phyloP scores from a whole-genome alignment of 2,329 filamentous ascomycete species.

The Paecilomyces variotii region DNA sequence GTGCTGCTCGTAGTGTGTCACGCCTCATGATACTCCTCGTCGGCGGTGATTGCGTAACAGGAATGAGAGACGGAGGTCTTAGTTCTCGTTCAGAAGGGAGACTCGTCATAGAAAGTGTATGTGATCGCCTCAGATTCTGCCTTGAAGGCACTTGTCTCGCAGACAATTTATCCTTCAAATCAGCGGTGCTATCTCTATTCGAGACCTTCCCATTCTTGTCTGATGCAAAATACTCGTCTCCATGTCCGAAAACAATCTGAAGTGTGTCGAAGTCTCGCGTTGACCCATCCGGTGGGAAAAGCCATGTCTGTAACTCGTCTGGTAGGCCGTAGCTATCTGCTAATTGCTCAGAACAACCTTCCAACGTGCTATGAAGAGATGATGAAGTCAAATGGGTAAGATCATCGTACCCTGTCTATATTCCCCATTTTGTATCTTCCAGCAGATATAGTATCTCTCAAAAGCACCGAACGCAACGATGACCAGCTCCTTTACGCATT shows the following conservation, averaged over 20 bases:
- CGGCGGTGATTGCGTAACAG: background rate
- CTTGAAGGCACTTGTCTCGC: slow-evolving; percentile 1
- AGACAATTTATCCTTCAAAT: background rate
- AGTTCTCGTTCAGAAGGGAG: background rate
- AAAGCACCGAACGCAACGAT: slow-evolving; percentile 33
- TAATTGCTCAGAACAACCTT: background rate
- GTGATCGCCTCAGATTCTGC: background rate
- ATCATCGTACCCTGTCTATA: slow-evolving; percentile 25
- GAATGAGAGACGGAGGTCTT: slow-evolving; percentile 2
- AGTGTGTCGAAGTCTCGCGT: slow-evolving; percentile 25
- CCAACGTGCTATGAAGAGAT: background rate
- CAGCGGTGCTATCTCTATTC: slow-evolving; percentile 11
- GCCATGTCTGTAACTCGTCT: slow-evolving; percentile 21
- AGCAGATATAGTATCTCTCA: slow-evolving; percentile 33
- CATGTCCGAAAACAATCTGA: slow-evolving; percentile 31
- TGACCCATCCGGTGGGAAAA: slow-evolving; percentile 22
- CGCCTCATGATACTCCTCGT: background rate
- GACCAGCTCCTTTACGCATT: slow-evolving; percentile 24
- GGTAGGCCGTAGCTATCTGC: slow-evolving; percentile 30
- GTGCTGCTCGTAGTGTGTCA: background rate
- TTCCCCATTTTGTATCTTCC: slow-evolving; percentile 26
- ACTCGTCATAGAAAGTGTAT: background rate
- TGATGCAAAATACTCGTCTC: slow-evolving; percentile 33
- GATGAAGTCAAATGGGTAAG: background rate
- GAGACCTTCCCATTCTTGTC: slow-evolving; percentile 30